Percentiles rank a stretch among this genome's conserved stretches.
phyloP scores from a whole-genome alignment of 768 basidiomycete species.

The Nidularia sp. region DNA sequence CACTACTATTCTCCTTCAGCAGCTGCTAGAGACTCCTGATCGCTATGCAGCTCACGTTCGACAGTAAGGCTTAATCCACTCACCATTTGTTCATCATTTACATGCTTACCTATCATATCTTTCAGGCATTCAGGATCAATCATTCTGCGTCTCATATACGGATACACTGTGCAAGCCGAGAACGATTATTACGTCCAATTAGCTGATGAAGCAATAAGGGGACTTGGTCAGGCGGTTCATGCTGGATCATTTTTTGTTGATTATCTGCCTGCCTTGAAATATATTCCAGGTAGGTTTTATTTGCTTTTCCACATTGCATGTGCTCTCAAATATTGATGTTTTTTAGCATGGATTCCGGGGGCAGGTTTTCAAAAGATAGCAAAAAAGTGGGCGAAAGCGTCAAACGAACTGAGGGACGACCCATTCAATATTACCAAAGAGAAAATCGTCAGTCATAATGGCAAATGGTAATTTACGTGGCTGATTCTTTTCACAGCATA shows the following conservation, averaged over 20 bases:
- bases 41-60: slow-evolving; percentile 20
- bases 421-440: slow-evolving; percentile 23
- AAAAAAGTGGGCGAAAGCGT: slow-evolving; percentile 11
- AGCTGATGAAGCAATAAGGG: slow-evolving; percentile 15
- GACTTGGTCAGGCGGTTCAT: slow-evolving; percentile 23
- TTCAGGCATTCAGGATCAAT: slow-evolving; percentile 24
- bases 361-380: slow-evolving; percentile 28
- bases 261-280: slow-evolving; percentile 23
- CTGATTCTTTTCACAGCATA: slow-evolving; percentile 7
- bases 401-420: slow-evolving; percentile 14
- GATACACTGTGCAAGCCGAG: slow-evolving; percentile 27
- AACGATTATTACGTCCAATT: slow-evolving; percentile 30
- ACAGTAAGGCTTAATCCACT: slow-evolving; percentile 16
- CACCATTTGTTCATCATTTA: neutral
- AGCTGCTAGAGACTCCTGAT: slow-evolving; percentile 19
- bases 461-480: neutral
- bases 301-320: no score
- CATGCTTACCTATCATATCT: neutral
- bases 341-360: slow-evolving; percentile 33
- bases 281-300: slow-evolving; percentile 19
- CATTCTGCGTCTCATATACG: slow-evolving; percentile 35
- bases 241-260: slow-evolving; percentile 38
- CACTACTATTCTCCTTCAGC: slow-evolving; percentile 16
- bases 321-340: no score
- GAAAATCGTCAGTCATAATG: slow-evolving; percentile 13